Evolutionary conservation across 202 grass and related monocot genomes (phyloP), one percentile per base, ranked within the genome.

Genomic region (Panicum virgatum): DNA sequence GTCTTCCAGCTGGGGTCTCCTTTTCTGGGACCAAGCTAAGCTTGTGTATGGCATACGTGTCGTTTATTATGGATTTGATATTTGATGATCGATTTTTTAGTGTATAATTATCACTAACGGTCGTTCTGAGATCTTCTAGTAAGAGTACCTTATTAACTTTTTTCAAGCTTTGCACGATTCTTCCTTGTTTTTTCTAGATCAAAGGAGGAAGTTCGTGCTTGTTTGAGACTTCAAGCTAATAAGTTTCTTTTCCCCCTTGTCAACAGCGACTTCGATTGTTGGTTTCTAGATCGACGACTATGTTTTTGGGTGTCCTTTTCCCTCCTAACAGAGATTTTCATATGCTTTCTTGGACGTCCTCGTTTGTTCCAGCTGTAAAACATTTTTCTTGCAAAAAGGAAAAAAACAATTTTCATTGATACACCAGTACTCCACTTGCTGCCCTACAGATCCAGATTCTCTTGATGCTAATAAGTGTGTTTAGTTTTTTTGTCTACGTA

Each of bases 51-150:
- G 40, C 61, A 36, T 20, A 5, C 11, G 8, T 13, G 56, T 61
- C 26, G 69, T 19, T 25, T 25, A 39, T 32, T 80, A n/a, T n/a
- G 4, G 23, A 20, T 45, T 45, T 72, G 11, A 73, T 83, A 88
- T 88, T 88, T 47, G 86, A 83, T 88, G 78, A 12, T 47, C 32
- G 37, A 29, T 66, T 34, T 38, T 66, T 13, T 7, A 64, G 43
- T 75, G 22, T 48, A 6, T 8, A 10, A 9, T 32, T 47, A 9
- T 32, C 36, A 23, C 12, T 14, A 13, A 32, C 4, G 5, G 25
- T 30, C n/a, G 9, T 69, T 69, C 36, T 69, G 12, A 45, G 20
- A 61, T 30, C 12, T 42, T 26, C 6, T 51, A 6, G 32, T n/a
- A 30, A 29, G 13, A 26, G 14, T 51, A 73, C 10, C 16, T 20